These are phyloP conservation scores for Cylindrotheca closterium DNA, from an alignment of 108 stramenopile species.

Conservation along the genomic window DNA sequence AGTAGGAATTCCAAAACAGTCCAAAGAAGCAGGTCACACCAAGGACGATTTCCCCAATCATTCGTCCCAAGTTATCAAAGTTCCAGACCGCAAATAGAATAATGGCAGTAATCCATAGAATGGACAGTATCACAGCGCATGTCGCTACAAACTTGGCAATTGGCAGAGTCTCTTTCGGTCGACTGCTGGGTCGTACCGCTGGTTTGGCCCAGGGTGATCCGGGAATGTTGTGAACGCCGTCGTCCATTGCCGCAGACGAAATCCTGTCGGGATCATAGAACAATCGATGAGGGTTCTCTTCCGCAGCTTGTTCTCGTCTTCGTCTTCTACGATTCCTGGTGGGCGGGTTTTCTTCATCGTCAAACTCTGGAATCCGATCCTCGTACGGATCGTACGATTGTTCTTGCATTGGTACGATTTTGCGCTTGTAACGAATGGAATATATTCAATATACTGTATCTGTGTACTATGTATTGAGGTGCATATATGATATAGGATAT, in stretches of 20 bases:
- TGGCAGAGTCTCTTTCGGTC: conserved; percentile 40
- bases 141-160: conserved; percentile 39
- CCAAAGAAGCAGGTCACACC: conserved; percentile 45
- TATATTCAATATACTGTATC: too few relatives aligned
- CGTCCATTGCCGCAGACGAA: conserved; percentile 20
- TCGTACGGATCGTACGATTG: not conserved
- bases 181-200: conserved; percentile 22
- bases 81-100: conserved; percentile 36
- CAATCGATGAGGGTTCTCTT: conserved; percentile 15
- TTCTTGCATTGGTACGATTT: not conserved
- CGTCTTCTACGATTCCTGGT: not conserved
- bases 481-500: too few relatives aligned
- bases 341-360: not conserved
- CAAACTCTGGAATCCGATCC: not conserved
- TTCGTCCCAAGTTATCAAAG: conserved; percentile 22
- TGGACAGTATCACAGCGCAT: conserved; percentile 22
- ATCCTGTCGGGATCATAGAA: conserved; percentile 27
- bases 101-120: conserved; percentile 20
- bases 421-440: not conserved
- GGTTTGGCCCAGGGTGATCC: conserved; percentile 56
- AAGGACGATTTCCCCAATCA: conserved; percentile 38
- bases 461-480: too few relatives aligned
- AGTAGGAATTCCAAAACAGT: conserved; percentile 56
- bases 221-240: conserved; percentile 42
- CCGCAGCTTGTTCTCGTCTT: not conserved